A percentile compares a stretch with the other conserved stretches of the same genome.
These are phyloP conservation scores for Skeletonema costatum DNA, from an alignment of 108 stramenopile genomes.

Conservation along the genomic window DNA sequence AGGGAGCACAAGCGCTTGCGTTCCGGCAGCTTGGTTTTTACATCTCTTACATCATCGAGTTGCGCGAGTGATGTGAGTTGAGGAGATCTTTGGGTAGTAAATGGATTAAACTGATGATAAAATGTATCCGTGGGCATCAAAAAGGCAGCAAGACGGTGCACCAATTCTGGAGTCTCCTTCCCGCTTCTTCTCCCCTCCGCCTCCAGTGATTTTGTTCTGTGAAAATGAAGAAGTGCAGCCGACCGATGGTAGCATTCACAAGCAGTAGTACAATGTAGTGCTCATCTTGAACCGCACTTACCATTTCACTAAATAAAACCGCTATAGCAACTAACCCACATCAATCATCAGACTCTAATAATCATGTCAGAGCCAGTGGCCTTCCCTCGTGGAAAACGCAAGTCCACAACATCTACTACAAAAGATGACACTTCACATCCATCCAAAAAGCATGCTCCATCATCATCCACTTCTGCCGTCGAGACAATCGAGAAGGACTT, in stretches of 20 bases:
- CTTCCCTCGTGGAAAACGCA: conserved; percentile 52
- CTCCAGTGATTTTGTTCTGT: not conserved
- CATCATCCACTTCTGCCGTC: not conserved
- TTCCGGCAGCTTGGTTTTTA: not conserved
- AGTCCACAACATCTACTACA: conserved; percentile 14
- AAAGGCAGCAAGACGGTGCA: too few relatives aligned
- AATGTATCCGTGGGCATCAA: not conserved
- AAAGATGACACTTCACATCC: conserved; percentile 3
- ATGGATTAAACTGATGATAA: not conserved
- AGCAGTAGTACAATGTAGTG: not conserved
- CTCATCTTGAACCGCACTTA: not conserved
- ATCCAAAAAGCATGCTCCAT: conserved; percentile 8
- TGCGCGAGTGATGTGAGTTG: not conserved
- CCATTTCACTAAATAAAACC: not conserved
- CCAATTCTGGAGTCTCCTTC: not conserved
- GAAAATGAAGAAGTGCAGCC: not conserved
- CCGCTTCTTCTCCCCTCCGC: not conserved
- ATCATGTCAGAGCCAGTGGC: conserved; percentile 12
- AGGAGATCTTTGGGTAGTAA: not conserved
- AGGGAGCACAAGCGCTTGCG: not conserved
- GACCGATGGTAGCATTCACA: too few relatives aligned
- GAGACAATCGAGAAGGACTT: conserved; percentile 16
- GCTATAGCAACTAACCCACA: not conserved
- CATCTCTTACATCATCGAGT: too few relatives aligned
- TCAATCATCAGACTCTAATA: not conserved